phyloP scores from a whole-genome alignment of 306 rosid genomes.

The Gastrolobium bilobum region DNA sequence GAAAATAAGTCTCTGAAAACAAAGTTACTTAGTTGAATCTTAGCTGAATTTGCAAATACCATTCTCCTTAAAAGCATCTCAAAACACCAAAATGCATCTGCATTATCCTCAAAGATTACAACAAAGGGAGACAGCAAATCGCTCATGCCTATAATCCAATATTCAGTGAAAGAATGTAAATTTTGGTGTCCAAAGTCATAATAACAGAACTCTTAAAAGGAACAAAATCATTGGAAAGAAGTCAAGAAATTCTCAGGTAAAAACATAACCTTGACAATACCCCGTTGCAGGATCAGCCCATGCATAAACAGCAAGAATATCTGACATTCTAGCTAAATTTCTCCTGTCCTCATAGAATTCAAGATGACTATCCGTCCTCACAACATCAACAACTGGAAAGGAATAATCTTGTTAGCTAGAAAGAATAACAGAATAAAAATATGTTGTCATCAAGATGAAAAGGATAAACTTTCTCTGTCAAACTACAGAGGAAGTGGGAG shows the following conservation, averaged over 20 bases:
- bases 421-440: constrained; percentile 38
- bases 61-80: constrained; percentile 98
- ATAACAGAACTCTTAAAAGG: constrained; percentile 19
- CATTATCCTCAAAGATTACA: constrained; percentile 92
- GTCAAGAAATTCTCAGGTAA: constrained; percentile 41
- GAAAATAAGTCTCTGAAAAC: constrained; percentile 48
- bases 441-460: constrained; percentile 15
- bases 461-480: constrained; percentile 33
- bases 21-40: constrained; percentile 39
- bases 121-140: constrained; percentile 98
- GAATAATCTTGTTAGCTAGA: constrained; percentile 48
- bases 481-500: constrained; percentile 31
- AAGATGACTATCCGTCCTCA: constrained; percentile 95
- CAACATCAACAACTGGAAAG: constrained; percentile 90
- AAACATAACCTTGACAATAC: constrained; percentile 89
- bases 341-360: constrained; percentile 85
- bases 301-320: constrained; percentile 97
- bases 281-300: constrained; percentile 99
- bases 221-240: constrained; percentile 30
- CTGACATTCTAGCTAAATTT: constrained; percentile 98
- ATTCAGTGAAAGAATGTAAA: constrained; percentile 44
- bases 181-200: constrained; percentile 37
- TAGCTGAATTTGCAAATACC: constrained; percentile 70
- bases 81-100: constrained; percentile 99
- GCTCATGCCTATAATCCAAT: constrained; percentile 86